Evolutionary conservation across 169 alveolate species (phyloP), one percentile per base, ranked within the genome.

Genomic region (Plasmodium billcollinsi): DNA sequence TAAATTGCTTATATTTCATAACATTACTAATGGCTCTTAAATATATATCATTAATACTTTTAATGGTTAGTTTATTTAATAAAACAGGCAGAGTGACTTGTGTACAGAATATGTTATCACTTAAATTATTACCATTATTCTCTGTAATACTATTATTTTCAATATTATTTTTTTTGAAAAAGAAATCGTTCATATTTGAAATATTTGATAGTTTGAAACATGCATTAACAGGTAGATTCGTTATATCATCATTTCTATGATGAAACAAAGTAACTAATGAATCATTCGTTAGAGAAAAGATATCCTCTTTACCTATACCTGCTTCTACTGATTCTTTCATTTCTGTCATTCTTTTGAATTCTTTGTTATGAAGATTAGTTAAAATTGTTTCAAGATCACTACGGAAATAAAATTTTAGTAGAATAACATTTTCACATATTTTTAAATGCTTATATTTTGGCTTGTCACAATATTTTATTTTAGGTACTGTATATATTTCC

Each of bases 21-120:
- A 83, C 49, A 72, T 43, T 54, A 8, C 62, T 5, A 56, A 83
- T 69, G 18, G 85, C 91, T 47, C 91, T 29, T 24, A 83, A 26
- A 49, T 83, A 83, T 14, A 83, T 56, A 61, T 83, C 85, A 47
- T 83, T 45, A 43, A 72, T 29, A 49, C 91, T 83, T 83, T 69
- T 83, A 29, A 83, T 20, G 14, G 58, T 20, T 39, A 20, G 21
- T 21, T 24, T 39, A 56, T 62, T 43, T 49, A 69, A 29, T 24
- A 15, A 7, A 12, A 83, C 91, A 20, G 91, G 91, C 14, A 83
- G 12, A 3, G 73, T 39, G 26, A 83, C 91, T 18, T 69, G 59
- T 5, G 85, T 83, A 62, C 91, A 76, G 70, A 65, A 76, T n/a
- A 76, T 52, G 15, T 45, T 14, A 0, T 76, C 21, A 21, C 24